Conservation (phyloP, 2,329 filamentous ascomycete species). For the Aspergillus niger region DNA sequence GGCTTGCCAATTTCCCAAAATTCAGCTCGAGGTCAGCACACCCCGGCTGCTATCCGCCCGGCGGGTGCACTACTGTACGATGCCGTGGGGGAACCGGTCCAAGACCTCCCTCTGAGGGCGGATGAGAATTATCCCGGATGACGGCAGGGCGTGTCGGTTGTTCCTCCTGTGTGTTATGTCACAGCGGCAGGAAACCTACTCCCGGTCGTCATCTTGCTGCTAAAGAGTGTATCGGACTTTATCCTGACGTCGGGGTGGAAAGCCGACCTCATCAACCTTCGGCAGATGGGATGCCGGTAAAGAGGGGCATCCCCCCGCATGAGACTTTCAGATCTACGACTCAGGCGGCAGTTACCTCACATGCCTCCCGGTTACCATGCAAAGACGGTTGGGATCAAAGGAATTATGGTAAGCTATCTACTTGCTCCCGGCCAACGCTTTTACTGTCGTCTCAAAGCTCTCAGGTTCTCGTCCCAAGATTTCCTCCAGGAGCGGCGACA, state of each 20-base stretch:
- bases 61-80: constrained; percentile 4
- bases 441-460: constrained; percentile 42
- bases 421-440: constrained; percentile 8
- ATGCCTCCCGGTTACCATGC: neutral
- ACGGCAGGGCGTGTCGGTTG: constrained; percentile 2
- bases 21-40: constrained; percentile 12
- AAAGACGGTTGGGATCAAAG: neutral
- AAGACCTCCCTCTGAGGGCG: neutral
- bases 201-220: neutral
- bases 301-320: neutral
- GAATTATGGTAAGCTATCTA: neutral
- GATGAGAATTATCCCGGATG: constrained; percentile 5
- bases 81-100: neutral
- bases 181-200: neutral
- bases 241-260: neutral
- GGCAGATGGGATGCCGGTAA: neutral
- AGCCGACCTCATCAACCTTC: neutral
- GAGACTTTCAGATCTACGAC: neutral
- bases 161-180: neutral
- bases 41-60: constrained; percentile 5
- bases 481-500: constrained; percentile 42
- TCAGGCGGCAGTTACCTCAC: neutral
- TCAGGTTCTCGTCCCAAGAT: constrained; percentile 49
- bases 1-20: constrained; percentile 11
- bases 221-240: constrained; percentile 5